These are phyloP conservation scores for Ophiosphaerella herpotricha DNA, from an alignment of 2,329 filamentous ascomycete genomes.

Conservation along the genomic window DNA sequence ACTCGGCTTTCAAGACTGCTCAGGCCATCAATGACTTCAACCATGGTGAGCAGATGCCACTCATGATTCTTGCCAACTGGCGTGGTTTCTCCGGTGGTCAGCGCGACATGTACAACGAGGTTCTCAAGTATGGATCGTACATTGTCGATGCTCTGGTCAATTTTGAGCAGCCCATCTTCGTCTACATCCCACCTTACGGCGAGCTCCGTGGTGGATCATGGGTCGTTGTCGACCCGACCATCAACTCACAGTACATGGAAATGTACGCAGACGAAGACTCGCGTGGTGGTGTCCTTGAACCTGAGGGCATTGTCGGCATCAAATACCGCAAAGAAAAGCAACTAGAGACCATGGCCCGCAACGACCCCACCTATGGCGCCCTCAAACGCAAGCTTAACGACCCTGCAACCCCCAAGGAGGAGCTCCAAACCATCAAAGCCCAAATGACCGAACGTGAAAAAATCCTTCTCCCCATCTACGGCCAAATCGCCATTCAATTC, in stretches of 20 bases:
- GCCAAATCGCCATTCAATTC: slow-evolving; percentile 94
- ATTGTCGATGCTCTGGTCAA: slow-evolving; percentile 98
- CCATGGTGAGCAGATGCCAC: slow-evolving; percentile 93
- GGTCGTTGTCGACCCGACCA: slow-evolving; percentile 98
- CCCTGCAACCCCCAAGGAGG: slow-evolving; percentile 70
- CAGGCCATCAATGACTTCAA: slow-evolving; percentile 99
- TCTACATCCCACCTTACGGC: slow-evolving; percentile 96
- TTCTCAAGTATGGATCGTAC: slow-evolving; percentile 98
- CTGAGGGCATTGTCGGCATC: slow-evolving; percentile 97
- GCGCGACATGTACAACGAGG: slow-evolving; percentile 99
- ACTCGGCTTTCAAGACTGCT: slow-evolving; percentile 99
- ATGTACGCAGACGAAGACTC: slow-evolving; percentile 98
- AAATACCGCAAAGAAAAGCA: slow-evolving; percentile 98
- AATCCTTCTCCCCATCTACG: slow-evolving; percentile 87
- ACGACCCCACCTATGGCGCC: slow-evolving; percentile 80
- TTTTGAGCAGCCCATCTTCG: slow-evolving; percentile 97
- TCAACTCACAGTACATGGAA: slow-evolving; percentile 96
- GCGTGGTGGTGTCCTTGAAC: slow-evolving; percentile 95
- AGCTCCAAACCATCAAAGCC: slow-evolving; percentile 77
- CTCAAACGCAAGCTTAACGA: slow-evolving; percentile 79
- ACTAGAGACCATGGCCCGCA: slow-evolving; percentile 93
- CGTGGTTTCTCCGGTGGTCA: slow-evolving; percentile 99
- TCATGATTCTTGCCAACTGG: slow-evolving; percentile 99
- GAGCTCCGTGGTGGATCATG: slow-evolving; percentile 98
- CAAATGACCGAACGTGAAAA: slow-evolving; percentile 87